Conservation (phyloP, 2,329 filamentous ascomycete genomes). For the Monosporascus sp. region DNA sequence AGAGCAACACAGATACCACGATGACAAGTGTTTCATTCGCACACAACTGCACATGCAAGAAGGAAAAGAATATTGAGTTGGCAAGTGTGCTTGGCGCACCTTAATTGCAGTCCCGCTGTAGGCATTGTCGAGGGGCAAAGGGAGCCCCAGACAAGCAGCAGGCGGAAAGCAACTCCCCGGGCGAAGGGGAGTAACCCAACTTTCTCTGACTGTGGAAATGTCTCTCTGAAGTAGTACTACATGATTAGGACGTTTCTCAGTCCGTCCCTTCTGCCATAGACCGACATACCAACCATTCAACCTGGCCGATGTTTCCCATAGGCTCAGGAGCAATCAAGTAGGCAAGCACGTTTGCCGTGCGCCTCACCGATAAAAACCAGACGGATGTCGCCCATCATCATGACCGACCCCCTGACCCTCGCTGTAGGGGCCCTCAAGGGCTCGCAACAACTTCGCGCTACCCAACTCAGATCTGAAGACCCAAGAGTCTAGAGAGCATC, state of each 20-base stretch:
- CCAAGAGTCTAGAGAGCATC: too few species aligned
- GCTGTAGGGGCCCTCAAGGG: neutral
- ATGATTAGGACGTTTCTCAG: neutral
- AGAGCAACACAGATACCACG: neutral
- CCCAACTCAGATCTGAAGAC: too few species aligned
- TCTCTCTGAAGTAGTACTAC: neutral
- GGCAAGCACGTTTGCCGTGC: too few species aligned
- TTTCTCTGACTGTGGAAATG: neutral
- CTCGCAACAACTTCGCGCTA: neutral
- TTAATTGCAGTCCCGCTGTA: constrained; percentile 16
- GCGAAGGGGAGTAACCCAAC: neutral
- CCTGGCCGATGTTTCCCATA: too few species aligned
- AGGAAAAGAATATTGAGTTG: constrained; percentile 10
- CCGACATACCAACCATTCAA: too few species aligned
- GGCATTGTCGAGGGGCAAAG: neutral
- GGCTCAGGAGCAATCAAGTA: too few species aligned
- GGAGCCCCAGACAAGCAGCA: too few species aligned
- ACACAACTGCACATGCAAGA: neutral
- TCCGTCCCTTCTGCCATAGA: too few species aligned
- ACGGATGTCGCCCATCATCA: neutral
- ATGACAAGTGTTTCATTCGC: neutral
- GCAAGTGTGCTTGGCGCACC: constrained; percentile 21
- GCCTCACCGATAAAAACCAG: too few species aligned
- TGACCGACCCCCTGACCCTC: neutral
- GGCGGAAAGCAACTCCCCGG: neutral